A percentile compares a stretch with the other conserved stretches of the same genome.
phyloP scores from a whole-genome alignment of 805 yeast species.

The Yarrowia bubula region DNA sequence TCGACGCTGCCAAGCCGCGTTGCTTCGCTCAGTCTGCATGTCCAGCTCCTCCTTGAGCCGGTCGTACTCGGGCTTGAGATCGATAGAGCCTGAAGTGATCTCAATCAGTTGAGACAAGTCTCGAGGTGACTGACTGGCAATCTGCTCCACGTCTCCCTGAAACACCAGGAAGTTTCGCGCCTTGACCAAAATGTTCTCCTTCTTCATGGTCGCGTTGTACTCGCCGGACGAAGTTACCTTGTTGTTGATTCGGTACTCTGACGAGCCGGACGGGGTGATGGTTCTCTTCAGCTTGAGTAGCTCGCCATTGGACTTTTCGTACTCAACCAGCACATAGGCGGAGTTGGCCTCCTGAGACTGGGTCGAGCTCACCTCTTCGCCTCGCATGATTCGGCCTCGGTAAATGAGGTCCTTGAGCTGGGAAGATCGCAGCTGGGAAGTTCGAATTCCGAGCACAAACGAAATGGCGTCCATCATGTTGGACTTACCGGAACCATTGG shows the following conservation, averaged over 20 bases:
- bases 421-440: conserved; percentile 70
- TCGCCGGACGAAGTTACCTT: conserved; percentile 58
- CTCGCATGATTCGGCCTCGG: conserved; percentile 55
- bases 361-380: conserved; percentile 36
- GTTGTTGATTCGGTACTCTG: conserved; percentile 67
- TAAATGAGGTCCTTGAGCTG: conserved; percentile 75
- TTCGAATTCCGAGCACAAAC: conserved; percentile 83
- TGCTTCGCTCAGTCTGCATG: conserved; percentile 59
- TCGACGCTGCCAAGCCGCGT: conserved; percentile 63
- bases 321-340: conserved; percentile 78
- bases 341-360: conserved; percentile 38
- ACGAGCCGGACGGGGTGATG: conserved; percentile 51
- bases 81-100: conserved; percentile 77
- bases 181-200: conserved; percentile 78
- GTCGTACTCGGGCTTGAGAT: conserved; percentile 65
- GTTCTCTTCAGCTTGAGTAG: conserved; percentile 61
- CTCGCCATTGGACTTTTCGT: conserved; percentile 60
- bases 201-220: conserved; percentile 63
- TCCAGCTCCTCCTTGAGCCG: conserved; percentile 50
- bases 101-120: conserved; percentile 77
- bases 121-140: conserved; percentile 80
- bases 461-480: conserved; percentile 97
- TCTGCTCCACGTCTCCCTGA: conserved; percentile 94
- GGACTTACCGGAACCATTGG: conserved; percentile 98
- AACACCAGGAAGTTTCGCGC: conserved; percentile 91